phyloP scores from a whole-genome alignment of 164 flowering plant species.

The Taxillus chinensis region DNA sequence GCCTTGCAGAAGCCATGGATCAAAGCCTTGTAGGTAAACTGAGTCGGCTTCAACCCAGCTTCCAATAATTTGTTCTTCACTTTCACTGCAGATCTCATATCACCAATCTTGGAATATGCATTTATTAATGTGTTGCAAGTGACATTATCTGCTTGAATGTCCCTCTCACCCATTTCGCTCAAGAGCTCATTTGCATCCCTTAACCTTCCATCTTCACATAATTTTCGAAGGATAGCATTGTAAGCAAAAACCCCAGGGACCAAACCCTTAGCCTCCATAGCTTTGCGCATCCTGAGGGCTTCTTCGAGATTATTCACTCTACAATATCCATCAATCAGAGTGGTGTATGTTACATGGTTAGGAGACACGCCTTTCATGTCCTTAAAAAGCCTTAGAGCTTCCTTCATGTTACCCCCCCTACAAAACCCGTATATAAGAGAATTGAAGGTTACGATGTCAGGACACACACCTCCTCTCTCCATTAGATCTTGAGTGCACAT shows the following conservation, averaged over 20 bases:
- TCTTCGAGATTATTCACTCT: constrained; percentile 55
- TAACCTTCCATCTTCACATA: constrained; percentile 69
- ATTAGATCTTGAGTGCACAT: constrained; percentile 62
- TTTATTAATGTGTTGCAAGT: constrained; percentile 92
- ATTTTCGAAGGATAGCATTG: constrained; percentile 69
- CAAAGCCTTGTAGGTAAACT: constrained; percentile 68
- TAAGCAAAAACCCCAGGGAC: constrained; percentile 59
- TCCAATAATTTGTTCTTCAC: constrained; percentile 66
- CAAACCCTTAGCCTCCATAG: constrained; percentile 65
- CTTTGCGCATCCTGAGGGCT: constrained; percentile 49
- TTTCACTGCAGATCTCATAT: constrained; percentile 64
- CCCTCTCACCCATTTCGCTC: constrained; percentile 69
- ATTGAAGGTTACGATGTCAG: constrained; percentile 83
- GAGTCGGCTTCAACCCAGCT: constrained; percentile 51
- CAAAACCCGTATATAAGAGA: constrained; percentile 69
- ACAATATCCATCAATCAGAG: constrained; percentile 84
- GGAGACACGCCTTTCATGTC: constrained; percentile 64
- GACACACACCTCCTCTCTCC: constrained; percentile 53
- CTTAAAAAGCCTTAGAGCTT: constrained; percentile 58
- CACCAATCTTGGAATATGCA: constrained; percentile 86
- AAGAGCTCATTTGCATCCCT: constrained; percentile 62
- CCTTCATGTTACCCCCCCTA: constrained; percentile 83
- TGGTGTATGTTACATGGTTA: constrained; percentile 77
- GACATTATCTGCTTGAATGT: constrained; percentile 65
- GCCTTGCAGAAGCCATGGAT: constrained; percentile 83